phyloP scores from a whole-genome alignment of 2,329 filamentous ascomycete species.

The Fusarium pseudocircinatum region DNA sequence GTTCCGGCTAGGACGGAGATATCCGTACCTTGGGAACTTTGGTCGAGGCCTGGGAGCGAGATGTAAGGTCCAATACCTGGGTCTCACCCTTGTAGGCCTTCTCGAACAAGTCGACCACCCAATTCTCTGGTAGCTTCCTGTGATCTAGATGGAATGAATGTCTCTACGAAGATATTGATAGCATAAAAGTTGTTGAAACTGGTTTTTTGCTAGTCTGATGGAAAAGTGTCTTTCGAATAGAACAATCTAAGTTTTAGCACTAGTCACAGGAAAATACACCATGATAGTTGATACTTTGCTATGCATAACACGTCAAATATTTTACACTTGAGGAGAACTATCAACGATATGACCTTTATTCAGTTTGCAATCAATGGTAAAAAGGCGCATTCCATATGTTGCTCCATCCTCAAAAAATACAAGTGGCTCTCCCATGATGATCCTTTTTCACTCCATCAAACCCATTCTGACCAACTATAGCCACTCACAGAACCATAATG shows the following conservation, averaged over 20 bases:
- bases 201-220: rapidly evolving
- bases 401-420: too few relatives aligned
- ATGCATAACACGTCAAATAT: too few relatives aligned
- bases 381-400: neutral
- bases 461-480: neutral
- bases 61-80: rapidly evolving
- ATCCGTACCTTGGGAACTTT: too few relatives aligned
- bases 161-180: neutral
- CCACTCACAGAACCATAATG: neutral
- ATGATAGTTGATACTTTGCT: neutral
- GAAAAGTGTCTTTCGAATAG: neutral
- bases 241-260: neutral
- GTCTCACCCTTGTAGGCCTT: rapidly evolving
- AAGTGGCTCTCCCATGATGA: neutral
- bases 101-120: rapidly evolving
- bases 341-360: neutral
- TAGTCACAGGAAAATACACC: too few relatives aligned
- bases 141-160: neutral
- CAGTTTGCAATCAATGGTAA: neutral
- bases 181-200: neutral
- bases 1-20: neutral
- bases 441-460: neutral
- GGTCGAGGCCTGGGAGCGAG: too few relatives aligned
- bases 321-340: neutral
- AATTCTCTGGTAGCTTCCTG: rapidly evolving